Evolutionary conservation across 2,329 filamentous ascomycete genomes (phyloP), one percentile per base, ranked within the genome.

Genomic region (Fusarium chlamydosporum): DNA sequence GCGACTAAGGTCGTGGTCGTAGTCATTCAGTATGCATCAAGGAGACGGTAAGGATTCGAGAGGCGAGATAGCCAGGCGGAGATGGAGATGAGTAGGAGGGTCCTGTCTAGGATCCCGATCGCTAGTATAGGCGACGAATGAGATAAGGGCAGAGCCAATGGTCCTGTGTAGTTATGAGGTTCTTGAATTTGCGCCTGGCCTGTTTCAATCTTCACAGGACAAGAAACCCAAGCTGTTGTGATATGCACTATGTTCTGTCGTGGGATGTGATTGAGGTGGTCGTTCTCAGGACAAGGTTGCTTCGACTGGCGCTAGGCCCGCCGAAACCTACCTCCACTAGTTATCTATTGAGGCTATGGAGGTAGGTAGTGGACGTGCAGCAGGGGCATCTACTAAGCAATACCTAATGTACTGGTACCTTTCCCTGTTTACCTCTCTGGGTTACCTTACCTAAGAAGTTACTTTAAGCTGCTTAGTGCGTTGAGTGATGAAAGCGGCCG

Each of bases 1-100:
- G 64, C 61, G 68, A 52, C 58, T 48, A 62, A 57, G 16, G 38
- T 56, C 41, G 58, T 59, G n/a, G 38, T 58, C 34, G 58, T 37
- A 70, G 48, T 69, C 72, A 73, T 74, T 56, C 70, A 73, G 65
- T 51, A 67, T 46, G 48, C 35, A 60, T 60, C 46, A 65, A 65
- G 68, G 55, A 64, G 58, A 65, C 47, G 53, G 53, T 55, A 60
- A 72, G 65, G 56, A 45, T 60, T 54, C 34, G 48, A 43, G 61
- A 61, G 63, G 56, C 66, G 66, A 58, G 68, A 68, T 59, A 69
- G 66, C 40, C 46, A 61, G 54, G 55, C 53, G 57, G 67, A 67
- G 50, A 62, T 58, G 13, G 58, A 67, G 56, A 48, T 23, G 55
- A 48, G 48, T 41, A 55, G 55, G 66, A 63, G 51, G 57, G 52